Base-by-base conservation (phyloP, 164 flowering plant genomes). In the Paratinospora sagittata region DNA sequence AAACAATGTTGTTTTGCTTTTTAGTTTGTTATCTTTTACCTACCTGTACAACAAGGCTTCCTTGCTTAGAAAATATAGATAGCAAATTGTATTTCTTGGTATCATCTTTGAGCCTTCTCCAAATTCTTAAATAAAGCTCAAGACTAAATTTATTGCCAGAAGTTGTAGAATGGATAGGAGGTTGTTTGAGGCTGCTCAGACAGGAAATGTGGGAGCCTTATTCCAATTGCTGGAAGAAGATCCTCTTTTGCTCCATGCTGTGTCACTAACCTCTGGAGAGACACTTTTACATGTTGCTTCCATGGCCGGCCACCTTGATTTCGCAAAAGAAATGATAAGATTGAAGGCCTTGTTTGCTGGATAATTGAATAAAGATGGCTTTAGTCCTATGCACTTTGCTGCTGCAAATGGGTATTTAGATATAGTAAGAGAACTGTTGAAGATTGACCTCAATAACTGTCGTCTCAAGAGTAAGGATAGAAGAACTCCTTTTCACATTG, bases 231-330 rank as follows among this genome's bases (percentile, higher is more conserved):
- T 64, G 8, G 41, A 70, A 6, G 71, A 69, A 41, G 45, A 68
- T 47, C 66, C 71, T 14, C 70, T 74, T 63, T 17, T 62, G 23
- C 77, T 84, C 60, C 70, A 76, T 30, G 27, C 27, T 17, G 39
- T 61, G 30, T 49, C 75, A 24, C 39, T 75, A 0, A 3, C 43
- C 55, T 69, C 82, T 9, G 23, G 45, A 9, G 66, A 77, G 0
- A 82, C 75, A 65, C 84, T 84, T 6, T 27, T 82, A 49, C 85
- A 82, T 33, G n/a, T 82, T 3, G 81, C 84, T 61, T 73, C 81
- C 8, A 39, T 72, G 13, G 41, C 65, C 11, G 82, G 85, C 27
- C 81, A 81, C 33, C 65, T 75, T 66, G 72, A 57, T 23, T 81
- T 82, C 74, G 83, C 61, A 0, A 73, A 61, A 34, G 80, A 82